phyloP scores from a whole-genome alignment of 108 stramenopile species.

The Cyclotella cryptica region DNA sequence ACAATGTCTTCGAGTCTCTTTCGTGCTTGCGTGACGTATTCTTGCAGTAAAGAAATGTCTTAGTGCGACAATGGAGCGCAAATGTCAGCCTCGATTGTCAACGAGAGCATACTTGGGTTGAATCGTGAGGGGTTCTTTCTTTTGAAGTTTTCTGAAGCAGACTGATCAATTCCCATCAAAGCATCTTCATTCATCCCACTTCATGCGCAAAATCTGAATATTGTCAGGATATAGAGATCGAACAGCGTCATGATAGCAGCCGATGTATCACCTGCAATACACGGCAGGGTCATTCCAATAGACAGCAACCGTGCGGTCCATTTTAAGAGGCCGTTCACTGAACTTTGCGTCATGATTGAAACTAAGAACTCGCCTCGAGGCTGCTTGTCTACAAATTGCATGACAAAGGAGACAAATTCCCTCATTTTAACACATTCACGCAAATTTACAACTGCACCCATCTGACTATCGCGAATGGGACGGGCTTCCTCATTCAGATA shows the following conservation, averaged over 20 bases:
- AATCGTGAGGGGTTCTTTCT: slow-evolving; percentile 19
- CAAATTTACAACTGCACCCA: background rate
- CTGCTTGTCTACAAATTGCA: slow-evolving; percentile 29
- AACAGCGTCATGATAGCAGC: slow-evolving; percentile 60
- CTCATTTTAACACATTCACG: slow-evolving; percentile 24
- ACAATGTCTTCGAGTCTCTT: slow-evolving; percentile 65
- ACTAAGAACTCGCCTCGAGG: slow-evolving; percentile 31
- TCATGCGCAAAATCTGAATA: slow-evolving; percentile 75
- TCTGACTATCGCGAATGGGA: background rate
- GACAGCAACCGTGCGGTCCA: slow-evolving; percentile 64
- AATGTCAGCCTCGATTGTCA: slow-evolving; percentile 73
- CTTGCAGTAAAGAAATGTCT: slow-evolving; percentile 35
- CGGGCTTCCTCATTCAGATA: background rate
- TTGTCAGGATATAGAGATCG: slow-evolving; percentile 85
- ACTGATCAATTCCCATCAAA: slow-evolving; percentile 54
- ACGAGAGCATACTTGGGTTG: slow-evolving; percentile 35
- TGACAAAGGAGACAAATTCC: slow-evolving; percentile 22
- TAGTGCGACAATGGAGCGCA: slow-evolving; percentile 64
- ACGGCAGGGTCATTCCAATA: slow-evolving; percentile 62
- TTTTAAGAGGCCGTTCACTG: slow-evolving; percentile 53
- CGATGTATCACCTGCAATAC: slow-evolving; percentile 55
- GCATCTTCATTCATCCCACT: slow-evolving; percentile 67
- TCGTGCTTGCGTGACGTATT: slow-evolving; percentile 61
- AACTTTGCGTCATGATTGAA: slow-evolving; percentile 38
- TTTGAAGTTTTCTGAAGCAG: slow-evolving; percentile 4